These are phyloP conservation scores for Hericium erinaceus DNA, from an alignment of 768 basidiomycete genomes.

Conservation along the genomic window DNA sequence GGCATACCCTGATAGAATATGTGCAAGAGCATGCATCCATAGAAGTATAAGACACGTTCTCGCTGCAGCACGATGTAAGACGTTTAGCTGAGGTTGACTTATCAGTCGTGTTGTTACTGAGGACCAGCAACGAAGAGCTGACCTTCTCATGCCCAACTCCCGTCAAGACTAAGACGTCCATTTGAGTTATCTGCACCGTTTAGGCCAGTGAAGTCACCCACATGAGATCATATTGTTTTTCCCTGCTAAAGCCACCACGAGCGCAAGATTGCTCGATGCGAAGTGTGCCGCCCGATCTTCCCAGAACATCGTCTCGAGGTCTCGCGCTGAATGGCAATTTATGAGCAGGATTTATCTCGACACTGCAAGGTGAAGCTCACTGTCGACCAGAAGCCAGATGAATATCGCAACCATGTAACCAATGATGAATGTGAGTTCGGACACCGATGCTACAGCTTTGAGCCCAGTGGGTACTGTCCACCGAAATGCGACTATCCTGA, in stretches of 20 bases:
- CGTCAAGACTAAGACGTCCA: conserved; percentile 30
- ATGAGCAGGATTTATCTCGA: background rate
- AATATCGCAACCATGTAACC: conserved; percentile 38
- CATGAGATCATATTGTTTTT: conserved; percentile 53
- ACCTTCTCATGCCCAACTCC: conserved; percentile 48
- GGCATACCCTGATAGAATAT: conserved; percentile 14
- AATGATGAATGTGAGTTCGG: conserved; percentile 37
- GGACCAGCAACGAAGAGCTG: background rate
- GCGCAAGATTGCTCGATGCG: conserved; percentile 38
- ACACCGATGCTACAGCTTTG: conserved; percentile 25
- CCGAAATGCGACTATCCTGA: conserved; percentile 42
- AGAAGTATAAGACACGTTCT: conserved; percentile 31
- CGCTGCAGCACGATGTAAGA: conserved; percentile 36
- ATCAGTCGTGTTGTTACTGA: background rate
- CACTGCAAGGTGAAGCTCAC: conserved; percentile 24
- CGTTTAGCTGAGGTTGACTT: conserved; percentile 27
- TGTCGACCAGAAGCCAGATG: conserved; percentile 33
- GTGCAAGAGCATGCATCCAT: conserved; percentile 34
- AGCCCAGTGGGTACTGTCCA: conserved; percentile 36
- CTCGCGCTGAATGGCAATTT: conserved; percentile 6
- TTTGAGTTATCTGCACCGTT: background rate
- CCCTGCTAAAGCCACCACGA: conserved; percentile 44
- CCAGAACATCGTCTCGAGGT: conserved; percentile 19
- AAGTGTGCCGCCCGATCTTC: conserved; percentile 30
- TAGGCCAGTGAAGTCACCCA: conserved; percentile 14